A percentile compares a stretch with the other conserved stretches of the same genome.
These are phyloP conservation scores for Thraustotheca clavata DNA, from an alignment of 352 stramenopile species.

Conservation along the genomic window DNA sequence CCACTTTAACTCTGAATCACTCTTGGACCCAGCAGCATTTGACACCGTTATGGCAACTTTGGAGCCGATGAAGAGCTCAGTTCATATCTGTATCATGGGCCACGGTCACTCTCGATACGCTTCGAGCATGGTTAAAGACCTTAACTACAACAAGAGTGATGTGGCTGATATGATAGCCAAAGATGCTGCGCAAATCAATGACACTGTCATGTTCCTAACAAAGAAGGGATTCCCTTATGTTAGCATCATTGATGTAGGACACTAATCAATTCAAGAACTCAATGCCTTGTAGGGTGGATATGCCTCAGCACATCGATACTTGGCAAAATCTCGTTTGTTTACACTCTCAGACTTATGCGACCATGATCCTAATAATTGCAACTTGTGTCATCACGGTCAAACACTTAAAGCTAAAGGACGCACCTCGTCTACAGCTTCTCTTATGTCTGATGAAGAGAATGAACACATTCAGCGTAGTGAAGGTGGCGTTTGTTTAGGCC, in stretches of 20 bases:
- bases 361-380: slow-evolving; percentile 52
- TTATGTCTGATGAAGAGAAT: slow-evolving; percentile 20
- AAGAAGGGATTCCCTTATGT: slow-evolving; percentile 67
- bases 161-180: slow-evolving; percentile 52
- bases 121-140: slow-evolving; percentile 15
- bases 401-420: not conserved
- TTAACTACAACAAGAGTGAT: slow-evolving; percentile 26
- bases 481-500: slow-evolving; percentile 16
- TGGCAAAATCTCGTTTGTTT: slow-evolving; percentile 44
- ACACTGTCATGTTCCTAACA: slow-evolving; percentile 55
- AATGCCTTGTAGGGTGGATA: slow-evolving; percentile 36
- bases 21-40: slow-evolving; percentile 41
- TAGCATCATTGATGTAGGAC: slow-evolving; percentile 45
- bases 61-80: slow-evolving; percentile 43
- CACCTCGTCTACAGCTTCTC: not conserved
- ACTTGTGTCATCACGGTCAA: slow-evolving; percentile 40
- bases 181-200: slow-evolving; percentile 60
- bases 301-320: slow-evolving; percentile 39
- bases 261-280: not conserved
- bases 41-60: slow-evolving; percentile 63
- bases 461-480: slow-evolving; percentile 21
- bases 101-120: slow-evolving; percentile 43
- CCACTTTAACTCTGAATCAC: slow-evolving; percentile 55
- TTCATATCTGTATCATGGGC: slow-evolving; percentile 76
- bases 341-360: slow-evolving; percentile 63